phyloP scores from a whole-genome alignment of 495 filamentous ascomycete species.

The Hypoxylon subgilvum region DNA sequence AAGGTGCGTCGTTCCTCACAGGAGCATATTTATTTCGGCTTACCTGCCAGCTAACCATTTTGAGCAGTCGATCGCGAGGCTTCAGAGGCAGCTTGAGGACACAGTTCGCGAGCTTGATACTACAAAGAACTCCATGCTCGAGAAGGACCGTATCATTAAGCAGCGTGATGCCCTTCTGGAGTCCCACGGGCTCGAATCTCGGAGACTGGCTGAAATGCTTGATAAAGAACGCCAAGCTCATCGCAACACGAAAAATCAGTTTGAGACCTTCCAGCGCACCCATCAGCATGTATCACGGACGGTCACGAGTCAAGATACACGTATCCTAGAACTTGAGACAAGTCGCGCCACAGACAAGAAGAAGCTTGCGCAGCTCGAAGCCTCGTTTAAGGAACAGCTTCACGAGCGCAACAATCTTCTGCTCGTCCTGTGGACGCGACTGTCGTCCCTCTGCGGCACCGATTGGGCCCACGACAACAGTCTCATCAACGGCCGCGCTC shows the following conservation, averaged over 20 bases:
- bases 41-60: constrained; percentile 40
- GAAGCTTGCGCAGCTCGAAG: constrained; percentile 73
- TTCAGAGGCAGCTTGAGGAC: constrained; percentile 85
- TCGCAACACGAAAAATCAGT: constrained; percentile 80
- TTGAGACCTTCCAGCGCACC: constrained; percentile 84
- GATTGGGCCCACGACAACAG: constrained; percentile 93
- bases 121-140: constrained; percentile 73
- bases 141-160: constrained; percentile 87
- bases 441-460: constrained; percentile 82
- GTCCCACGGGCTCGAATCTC: constrained; percentile 81
- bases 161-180: constrained; percentile 93
- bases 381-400: constrained; percentile 81
- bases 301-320: constrained; percentile 79
- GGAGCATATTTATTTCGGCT: constrained; percentile 8
- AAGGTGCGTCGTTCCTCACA: constrained; percentile 54
- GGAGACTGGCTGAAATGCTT: constrained; percentile 83
- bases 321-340: constrained; percentile 82
- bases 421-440: constrained; percentile 82
- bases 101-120: constrained; percentile 81
- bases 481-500: constrained; percentile 80
- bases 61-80: constrained; percentile 77
- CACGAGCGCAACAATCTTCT: constrained; percentile 87
- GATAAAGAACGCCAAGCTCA: constrained; percentile 89
- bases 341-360: constrained; percentile 74
- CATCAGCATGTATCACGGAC: constrained; percentile 83